phyloP scores from a whole-genome alignment of 305 asterid genomes.

The Solanum chacoense region DNA sequence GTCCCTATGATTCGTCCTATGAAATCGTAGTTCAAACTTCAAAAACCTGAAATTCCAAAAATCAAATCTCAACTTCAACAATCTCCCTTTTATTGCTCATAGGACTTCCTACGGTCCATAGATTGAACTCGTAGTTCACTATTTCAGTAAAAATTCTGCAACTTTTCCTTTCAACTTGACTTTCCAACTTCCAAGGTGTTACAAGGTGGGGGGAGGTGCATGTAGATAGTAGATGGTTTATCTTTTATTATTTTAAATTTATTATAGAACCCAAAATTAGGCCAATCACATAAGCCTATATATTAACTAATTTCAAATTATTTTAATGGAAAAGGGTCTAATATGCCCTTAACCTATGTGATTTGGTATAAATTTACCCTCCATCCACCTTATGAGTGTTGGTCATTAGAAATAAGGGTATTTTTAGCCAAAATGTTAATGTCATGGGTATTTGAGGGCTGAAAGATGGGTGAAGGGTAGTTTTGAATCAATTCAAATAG shows the following conservation, averaged over 20 bases:
- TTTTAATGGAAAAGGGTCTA: neutral
- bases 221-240: neutral
- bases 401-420: neutral
- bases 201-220: neutral
- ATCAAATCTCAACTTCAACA: neutral
- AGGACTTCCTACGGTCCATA: neutral
- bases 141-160: neutral
- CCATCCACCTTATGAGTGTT: neutral
- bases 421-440: neutral
- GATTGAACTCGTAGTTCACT: neutral
- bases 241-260: too few species aligned
- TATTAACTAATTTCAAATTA: too few species aligned
- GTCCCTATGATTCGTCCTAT: neutral
- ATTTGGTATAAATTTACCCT: neutral
- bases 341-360: neutral
- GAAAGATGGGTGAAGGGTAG: neutral
- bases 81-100: neutral
- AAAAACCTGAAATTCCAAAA: neutral
- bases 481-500: neutral
- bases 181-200: neutral
- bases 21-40: neutral
- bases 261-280: neutral
- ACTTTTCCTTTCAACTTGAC: neutral
- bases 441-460: neutral
- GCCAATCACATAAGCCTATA: neutral